Base-by-base conservation (phyloP, 2,329 filamentous ascomycete species). In the Curvularia sp. region DNA sequence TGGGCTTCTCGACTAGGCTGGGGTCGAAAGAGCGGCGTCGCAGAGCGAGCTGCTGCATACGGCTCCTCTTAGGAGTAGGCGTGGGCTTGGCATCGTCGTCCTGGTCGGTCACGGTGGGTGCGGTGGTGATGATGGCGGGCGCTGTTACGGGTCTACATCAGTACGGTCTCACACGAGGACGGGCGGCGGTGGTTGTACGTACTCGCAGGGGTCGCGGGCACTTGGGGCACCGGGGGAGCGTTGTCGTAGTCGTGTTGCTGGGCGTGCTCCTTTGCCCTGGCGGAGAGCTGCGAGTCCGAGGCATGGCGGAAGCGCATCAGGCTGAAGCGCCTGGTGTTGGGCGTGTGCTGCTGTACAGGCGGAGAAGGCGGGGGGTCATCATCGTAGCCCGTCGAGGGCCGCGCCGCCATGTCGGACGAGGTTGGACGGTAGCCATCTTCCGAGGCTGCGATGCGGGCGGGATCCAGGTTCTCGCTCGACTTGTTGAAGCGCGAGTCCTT, bases 261-360 rank as follows among this genome's bases (percentile, higher is more conserved):
- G 58, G 61, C 78, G 79, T 92, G 88, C 69, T 89, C 86, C 75
- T 89, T 93, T 52, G 89, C 89, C 74, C 87, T 86, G 30, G 88
- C 82, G 10, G 92, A 92, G 61, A 98, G 80, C 77, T 97, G 93
- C 50, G 93, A 90, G 79, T 98, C 94, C 8, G 93, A 97, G 61
- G 92, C 93, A 84, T 97, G 93, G 71, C 93, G 90, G 76, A 95
- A 93, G 72, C 89, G 89, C 79, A 97, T 82, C 77, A 96, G 77
- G 70, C 84, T 88, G 75, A 89, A 88, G 56, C 85, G 81, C 65
- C 84, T 79, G 58, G 78, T 78, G 64, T 71, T 76, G 57, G 77
- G 73, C 47, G 74, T 72, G 65, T 72, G 68, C 42, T 75, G 67
- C 58, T 77, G 74, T 33, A 74, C 57, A 41, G 70, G 69, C 47